Base-by-base conservation (phyloP, 805 yeast genomes). In the Saccharomycopsis capsularis region DNA sequence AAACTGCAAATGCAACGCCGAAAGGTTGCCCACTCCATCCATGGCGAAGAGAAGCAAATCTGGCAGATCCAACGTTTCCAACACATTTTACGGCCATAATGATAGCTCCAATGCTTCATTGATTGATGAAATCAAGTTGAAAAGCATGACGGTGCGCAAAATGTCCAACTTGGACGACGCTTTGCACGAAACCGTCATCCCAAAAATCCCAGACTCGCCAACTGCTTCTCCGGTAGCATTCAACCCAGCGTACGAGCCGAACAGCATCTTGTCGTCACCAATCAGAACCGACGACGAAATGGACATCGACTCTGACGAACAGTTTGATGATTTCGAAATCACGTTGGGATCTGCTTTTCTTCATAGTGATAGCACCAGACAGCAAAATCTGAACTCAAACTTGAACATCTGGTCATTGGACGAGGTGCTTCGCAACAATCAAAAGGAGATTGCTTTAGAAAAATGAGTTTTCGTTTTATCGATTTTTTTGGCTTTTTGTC, bases 221-320 rank as follows among this genome's bases (percentile, higher is more conserved):
- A 40, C 40, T 34, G 53, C 53, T 3, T 41, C 50, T 13, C 53
- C 53, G 6, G 32, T 50, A 3, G 37, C 22, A 23, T 6, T 47
- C 16, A 19, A 21, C 40, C 38, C 6, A 18, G 38, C 38, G 6
- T 34, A 11, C 18, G n/a, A 13, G 1, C 45, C 38, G 7, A 35
- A 32, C 29, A 50, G 53, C 25, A 51, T 51, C 3, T 11, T 50
- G 29, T 50, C 50, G 13, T 46, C 50, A 9, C 53, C 53, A 25
- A 41, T 50, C 9, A 48, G 35, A n/a, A 23, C 16, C 21, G 53
- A 45, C 5, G 51, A 48, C 11, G 48, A 34, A 5, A n/a, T n/a
- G 13, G 38, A 15, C n/a, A 30, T 40, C 21, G 41, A 47, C 18
- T 5, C 7, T 16, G 38, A 11, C 18, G 38, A 34, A 6, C 38